A percentile compares a stretch with the other conserved stretches of the same genome.
Evolutionary conservation across 2,329 filamentous ascomycete species (phyloP).

Genomic region (Botryotinia narcissicola): DNA sequence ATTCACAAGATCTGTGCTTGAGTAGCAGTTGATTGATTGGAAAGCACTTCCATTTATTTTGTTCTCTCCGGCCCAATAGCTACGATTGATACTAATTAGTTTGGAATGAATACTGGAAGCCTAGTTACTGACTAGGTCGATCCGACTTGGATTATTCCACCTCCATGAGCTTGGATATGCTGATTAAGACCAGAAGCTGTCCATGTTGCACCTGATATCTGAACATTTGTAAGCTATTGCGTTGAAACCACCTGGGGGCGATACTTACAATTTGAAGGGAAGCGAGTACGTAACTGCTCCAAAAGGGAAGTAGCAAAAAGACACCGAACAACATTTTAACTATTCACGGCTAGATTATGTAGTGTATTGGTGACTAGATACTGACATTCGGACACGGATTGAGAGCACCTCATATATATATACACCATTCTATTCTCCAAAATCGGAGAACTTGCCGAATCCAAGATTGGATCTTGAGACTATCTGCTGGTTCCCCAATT

Average conservation of each 20-base stretch:
- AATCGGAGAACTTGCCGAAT: neutral
- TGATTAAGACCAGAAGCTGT: constrained; percentile 42
- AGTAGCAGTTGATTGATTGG: constrained; percentile 67
- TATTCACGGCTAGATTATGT: neutral
- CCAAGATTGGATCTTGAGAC: neutral
- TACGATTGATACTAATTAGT: neutral
- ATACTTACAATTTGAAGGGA: constrained; percentile 17
- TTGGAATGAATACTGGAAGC: neutral
- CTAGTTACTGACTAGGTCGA: constrained; percentile 43
- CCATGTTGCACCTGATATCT: constrained; percentile 36
- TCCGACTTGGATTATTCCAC: constrained; percentile 58
- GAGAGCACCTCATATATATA: constrained; percentile 5
- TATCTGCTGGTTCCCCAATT: neutral
- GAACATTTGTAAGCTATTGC: neutral
- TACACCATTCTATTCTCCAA: neutral
- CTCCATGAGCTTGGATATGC: constrained; percentile 65
- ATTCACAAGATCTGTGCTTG: constrained; percentile 58
- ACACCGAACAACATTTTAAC: neutral
- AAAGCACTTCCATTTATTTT: constrained; percentile 62
- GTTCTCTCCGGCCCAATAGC: constrained; percentile 62
- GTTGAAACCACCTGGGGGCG: too few species aligned
- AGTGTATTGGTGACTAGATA: neutral
- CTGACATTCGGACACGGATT: neutral
- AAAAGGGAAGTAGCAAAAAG: constrained; percentile 5
- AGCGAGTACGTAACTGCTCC: constrained; percentile 8